Evolutionary conservation across 2,329 filamentous ascomycete genomes (phyloP).

Genomic region (Chaetomium olivaceum): DNA sequence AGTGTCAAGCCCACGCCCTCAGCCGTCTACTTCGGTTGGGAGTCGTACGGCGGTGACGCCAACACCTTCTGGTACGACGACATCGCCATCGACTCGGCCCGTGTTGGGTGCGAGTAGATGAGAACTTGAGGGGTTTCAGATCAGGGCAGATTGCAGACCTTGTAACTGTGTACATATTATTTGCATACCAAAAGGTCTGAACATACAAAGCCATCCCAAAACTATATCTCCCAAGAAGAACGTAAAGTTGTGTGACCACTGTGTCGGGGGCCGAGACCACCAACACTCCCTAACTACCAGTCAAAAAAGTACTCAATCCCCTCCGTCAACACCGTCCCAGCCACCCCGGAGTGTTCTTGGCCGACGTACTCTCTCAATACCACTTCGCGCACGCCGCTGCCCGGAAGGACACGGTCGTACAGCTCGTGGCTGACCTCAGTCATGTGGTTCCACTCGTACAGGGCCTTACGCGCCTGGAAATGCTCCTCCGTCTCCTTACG

Average conservation of each 20-base stretch:
- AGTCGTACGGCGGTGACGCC: slow-evolving; percentile 59
- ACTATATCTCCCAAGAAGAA: not conserved
- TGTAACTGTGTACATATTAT: not conserved
- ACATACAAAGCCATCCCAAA: not conserved
- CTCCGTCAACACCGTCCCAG: not conserved
- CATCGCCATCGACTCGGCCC: slow-evolving; percentile 49
- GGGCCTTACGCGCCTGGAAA: not conserved
- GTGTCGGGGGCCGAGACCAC: not conserved
- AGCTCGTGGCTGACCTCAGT: not conserved
- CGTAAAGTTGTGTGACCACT: not conserved
- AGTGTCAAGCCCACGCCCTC: slow-evolving; percentile 53
- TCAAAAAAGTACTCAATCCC: not conserved
- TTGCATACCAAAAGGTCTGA: not conserved
- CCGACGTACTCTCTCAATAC: not conserved
- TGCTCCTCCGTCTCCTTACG: not conserved
- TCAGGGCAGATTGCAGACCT: not conserved
- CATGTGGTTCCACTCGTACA: not conserved
- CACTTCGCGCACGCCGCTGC: not conserved
- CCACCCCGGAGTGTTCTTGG: not conserved
- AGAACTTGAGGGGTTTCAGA: not conserved
- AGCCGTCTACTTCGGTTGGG: slow-evolving; percentile 63
- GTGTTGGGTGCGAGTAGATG: slow-evolving; percentile 47
- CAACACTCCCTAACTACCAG: not conserved
- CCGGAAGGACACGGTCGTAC: not conserved
- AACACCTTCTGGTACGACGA: slow-evolving; percentile 68